Percentiles rank a stretch among this genome's conserved stretches.
These are phyloP conservation scores for Pyrenochaeta sp. DNA, from an alignment of 2,329 filamentous ascomycete species.

Conservation along the genomic window DNA sequence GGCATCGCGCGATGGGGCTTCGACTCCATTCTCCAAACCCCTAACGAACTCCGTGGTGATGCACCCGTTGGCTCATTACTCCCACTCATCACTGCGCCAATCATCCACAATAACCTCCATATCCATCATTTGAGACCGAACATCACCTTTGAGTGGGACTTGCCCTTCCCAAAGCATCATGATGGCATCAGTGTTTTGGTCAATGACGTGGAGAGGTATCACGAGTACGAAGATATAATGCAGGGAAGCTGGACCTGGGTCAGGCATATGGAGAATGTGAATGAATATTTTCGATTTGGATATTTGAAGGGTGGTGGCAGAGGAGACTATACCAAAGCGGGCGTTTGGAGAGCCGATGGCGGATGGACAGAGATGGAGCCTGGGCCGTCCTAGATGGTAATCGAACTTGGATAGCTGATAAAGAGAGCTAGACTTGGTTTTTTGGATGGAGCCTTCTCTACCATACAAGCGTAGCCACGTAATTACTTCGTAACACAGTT, in stretches of 20 bases:
- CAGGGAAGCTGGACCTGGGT: constrained; percentile 66
- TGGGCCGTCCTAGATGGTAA: constrained; percentile 57
- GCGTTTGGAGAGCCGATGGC: constrained; percentile 71
- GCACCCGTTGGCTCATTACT: constrained; percentile 66
- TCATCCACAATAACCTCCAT: constrained; percentile 56
- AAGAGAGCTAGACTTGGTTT: neutral
- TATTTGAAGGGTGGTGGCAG: constrained; percentile 72
- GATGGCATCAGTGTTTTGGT: constrained; percentile 83
- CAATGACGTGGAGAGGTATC: constrained; percentile 84
- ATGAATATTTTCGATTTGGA: constrained; percentile 81
- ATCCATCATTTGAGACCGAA: constrained; percentile 55
- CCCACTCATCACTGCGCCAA: constrained; percentile 54
- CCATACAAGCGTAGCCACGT: neutral
- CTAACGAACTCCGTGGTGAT: constrained; percentile 69
- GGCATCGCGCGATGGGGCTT: constrained; percentile 95
- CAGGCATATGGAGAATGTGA: constrained; percentile 56
- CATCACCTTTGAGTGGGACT: constrained; percentile 70
- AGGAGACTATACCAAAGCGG: constrained; percentile 79
- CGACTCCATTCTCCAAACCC: constrained; percentile 84
- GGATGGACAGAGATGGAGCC: constrained; percentile 72
- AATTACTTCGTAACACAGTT: neutral
- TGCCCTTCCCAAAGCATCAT: constrained; percentile 60
- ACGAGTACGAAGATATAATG: constrained; percentile 67
- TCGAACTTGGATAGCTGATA: neutral
- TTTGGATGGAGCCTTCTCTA: neutral